phyloP scores from a whole-genome alignment of 164 flowering plant genomes.

The Platanus orientalis region DNA sequence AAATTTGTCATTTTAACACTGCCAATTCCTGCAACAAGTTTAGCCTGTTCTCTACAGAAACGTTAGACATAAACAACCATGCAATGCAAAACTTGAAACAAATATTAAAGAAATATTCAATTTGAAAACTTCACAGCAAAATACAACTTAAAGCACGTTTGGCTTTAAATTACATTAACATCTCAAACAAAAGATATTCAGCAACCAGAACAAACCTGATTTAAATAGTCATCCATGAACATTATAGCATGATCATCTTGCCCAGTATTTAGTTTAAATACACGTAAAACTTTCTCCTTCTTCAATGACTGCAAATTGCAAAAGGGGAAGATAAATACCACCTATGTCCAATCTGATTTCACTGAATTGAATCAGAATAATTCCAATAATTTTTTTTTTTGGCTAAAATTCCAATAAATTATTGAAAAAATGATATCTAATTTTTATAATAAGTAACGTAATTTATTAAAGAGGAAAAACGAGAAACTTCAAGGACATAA shows the following conservation, averaged over 20 bases:
- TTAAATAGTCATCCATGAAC: constrained; percentile 81
- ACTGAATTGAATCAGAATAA: neutral
- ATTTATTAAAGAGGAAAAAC: too few relatives aligned
- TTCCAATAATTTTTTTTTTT: too few relatives aligned
- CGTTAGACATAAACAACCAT: constrained; percentile 1
- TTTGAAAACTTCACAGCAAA: neutral
- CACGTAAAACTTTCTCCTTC: constrained; percentile 58
- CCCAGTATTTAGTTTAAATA: constrained; percentile 88
- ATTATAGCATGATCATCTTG: constrained; percentile 95
- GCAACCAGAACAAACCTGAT: constrained; percentile 48
- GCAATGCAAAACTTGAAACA: neutral
- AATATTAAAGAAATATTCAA: neutral
- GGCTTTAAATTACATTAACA: neutral
- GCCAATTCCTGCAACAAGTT: neutral
- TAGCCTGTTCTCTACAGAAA: neutral
- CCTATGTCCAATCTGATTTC: neutral
- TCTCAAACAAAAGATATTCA: neutral
- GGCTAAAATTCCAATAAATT: neutral
- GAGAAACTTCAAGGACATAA: too few relatives aligned
- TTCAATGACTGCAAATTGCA: constrained; percentile 59
- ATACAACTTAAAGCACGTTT: neutral
- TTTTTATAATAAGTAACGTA: too few relatives aligned
- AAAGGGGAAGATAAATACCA: neutral
- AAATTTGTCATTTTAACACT: neutral
- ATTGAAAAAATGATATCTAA: neutral